Percentiles rank a stretch among this genome's conserved stretches.
These are phyloP conservation scores for Salicornia ramosissima DNA, from an alignment of 148 eudicot genomes.

Conservation along the genomic window DNA sequence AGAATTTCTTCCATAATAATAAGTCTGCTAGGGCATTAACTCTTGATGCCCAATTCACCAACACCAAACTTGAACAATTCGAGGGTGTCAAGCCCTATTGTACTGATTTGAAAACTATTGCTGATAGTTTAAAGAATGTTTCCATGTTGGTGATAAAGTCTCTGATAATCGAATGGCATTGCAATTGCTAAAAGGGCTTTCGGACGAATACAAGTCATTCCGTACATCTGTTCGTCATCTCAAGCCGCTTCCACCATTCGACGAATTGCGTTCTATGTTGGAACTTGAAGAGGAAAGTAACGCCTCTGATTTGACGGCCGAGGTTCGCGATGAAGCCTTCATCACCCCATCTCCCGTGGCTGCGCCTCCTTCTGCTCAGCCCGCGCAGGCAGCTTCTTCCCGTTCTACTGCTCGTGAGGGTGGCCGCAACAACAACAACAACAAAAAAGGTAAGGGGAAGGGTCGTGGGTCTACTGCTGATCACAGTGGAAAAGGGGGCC, in stretches of 20 bases:
- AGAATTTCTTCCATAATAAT: not conserved
- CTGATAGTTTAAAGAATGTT: not conserved
- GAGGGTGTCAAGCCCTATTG: not conserved
- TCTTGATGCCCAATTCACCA: not conserved
- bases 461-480: too few species aligned
- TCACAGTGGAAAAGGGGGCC: too few species aligned
- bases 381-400: too few species aligned
- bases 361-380: too few species aligned
- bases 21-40: not conserved
- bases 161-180: too few species aligned
- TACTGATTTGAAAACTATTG: not conserved
- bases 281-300: not conserved
- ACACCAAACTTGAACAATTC: not conserved
- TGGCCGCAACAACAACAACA: too few species aligned
- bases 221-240: not conserved
- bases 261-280: not conserved
- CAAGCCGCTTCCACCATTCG: too few species aligned
- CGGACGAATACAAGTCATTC: not conserved
- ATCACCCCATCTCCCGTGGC: not conserved
- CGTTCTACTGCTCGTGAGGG: too few species aligned
- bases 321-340: not conserved
- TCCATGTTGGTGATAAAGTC: not conserved
- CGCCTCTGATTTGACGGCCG: not conserved
- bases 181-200: too few species aligned
- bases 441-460: too few species aligned